These are phyloP conservation scores for Lodderomyces theae DNA, from an alignment of 1,139 yeast genomes.

Conservation along the genomic window DNA sequence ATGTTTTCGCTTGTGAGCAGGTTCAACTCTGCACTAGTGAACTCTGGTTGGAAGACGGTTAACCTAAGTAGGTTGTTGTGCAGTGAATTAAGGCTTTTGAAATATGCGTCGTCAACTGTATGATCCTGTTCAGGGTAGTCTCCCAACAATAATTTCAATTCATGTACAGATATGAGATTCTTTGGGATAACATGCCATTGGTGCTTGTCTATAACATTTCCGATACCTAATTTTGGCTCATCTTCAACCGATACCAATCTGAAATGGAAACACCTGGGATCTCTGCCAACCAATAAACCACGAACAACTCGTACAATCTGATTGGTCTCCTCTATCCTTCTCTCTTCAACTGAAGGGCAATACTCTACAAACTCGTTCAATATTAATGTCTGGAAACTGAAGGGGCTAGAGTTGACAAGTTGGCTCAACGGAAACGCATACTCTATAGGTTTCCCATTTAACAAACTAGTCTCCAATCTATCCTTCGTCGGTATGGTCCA, in stretches of 20 bases:
- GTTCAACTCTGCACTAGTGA: conserved; percentile 20
- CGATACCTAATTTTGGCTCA: conserved; percentile 22
- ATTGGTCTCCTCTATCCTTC: conserved; percentile 18
- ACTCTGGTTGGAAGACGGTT: conserved; percentile 32
- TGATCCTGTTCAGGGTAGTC: conserved; percentile 12
- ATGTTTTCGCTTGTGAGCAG: conserved; percentile 25
- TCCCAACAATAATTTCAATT: conserved; percentile 18
- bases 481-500: conserved; percentile 34
- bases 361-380: conserved; percentile 34
- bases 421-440: conserved; percentile 32
- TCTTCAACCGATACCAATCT: conserved; percentile 29
- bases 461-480: conserved; percentile 23
- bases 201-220: conserved; percentile 26
- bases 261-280: conserved; percentile 29
- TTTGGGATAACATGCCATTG: conserved; percentile 36
- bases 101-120: conserved; percentile 37
- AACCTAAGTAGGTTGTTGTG: conserved; percentile 33
- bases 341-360: conserved; percentile 29
- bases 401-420: conserved; percentile 11
- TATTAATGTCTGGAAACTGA: conserved; percentile 23
- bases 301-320: conserved; percentile 29
- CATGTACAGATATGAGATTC: conserved; percentile 25
- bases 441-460: conserved; percentile 32
- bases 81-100: conserved; percentile 25
- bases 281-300: conserved; percentile 28